Evolutionary conservation across 2,329 filamentous ascomycete species (phyloP).

Genomic region (Fusarium abutilonis): DNA sequence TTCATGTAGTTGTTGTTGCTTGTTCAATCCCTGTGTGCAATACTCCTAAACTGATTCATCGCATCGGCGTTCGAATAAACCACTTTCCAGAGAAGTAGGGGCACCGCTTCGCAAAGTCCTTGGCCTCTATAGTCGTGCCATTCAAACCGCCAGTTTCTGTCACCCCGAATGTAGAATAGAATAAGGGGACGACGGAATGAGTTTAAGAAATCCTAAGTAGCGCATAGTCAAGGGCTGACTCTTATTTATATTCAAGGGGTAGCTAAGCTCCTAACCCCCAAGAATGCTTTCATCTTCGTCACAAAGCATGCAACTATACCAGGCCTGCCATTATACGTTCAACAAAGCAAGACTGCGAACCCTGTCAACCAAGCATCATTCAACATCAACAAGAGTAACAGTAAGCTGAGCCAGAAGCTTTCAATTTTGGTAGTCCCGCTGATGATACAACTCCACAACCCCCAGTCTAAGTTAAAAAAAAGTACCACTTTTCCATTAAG

Average conservation of each 20-base stretch:
- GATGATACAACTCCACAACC: constrained; percentile 35
- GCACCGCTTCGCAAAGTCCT: background rate
- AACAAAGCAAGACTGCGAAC: background rate
- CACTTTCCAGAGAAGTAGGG: background rate
- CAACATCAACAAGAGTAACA: background rate
- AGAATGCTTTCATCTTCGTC: background rate
- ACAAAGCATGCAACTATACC: constrained; percentile 4
- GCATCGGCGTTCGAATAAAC: constrained; percentile 1
- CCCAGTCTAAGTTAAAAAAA: constrained; percentile 35
- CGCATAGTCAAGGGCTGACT: background rate
- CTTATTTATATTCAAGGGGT: background rate
- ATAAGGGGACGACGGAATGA: too few relatives aligned
- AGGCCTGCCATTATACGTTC: background rate
- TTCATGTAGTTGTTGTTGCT: too few relatives aligned
- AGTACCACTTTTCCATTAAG: constrained; percentile 19
- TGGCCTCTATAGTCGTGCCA: background rate
- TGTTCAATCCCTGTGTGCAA: too few relatives aligned
- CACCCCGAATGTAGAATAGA: too few relatives aligned
- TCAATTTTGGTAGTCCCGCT: constrained; percentile 40
- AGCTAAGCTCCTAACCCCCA: background rate
- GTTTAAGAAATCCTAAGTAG: background rate
- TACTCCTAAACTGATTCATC: constrained; percentile 5
- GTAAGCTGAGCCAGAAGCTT: constrained; percentile 29
- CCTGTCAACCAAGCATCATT: background rate
- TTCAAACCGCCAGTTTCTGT: constrained; percentile 1